Percentiles rank a stretch among this genome's conserved stretches.
These are phyloP conservation scores for Xylaria scruposa DNA, from an alignment of 495 filamentous ascomycete genomes.

Conservation along the genomic window DNA sequence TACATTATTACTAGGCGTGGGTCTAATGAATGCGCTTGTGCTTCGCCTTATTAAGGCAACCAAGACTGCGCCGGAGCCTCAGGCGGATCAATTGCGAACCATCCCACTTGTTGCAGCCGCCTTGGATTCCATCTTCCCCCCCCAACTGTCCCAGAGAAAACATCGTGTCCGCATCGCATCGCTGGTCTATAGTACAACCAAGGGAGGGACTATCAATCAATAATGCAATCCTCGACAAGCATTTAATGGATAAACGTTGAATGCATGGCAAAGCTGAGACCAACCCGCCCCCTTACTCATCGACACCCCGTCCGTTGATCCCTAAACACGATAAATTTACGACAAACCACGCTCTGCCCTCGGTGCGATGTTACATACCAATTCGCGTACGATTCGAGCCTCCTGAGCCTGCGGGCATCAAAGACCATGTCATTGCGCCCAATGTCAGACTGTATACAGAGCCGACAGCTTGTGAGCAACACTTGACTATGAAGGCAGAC, in stretches of 20 bases:
- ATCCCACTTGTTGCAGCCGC: too few relatives aligned
- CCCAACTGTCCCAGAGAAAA: not conserved
- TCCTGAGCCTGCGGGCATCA: not conserved
- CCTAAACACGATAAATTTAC: not conserved
- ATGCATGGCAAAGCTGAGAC: too few relatives aligned
- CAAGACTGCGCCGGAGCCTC: too few relatives aligned
- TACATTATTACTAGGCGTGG: too few relatives aligned
- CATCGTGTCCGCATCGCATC: not conserved
- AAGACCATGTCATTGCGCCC: not conserved
- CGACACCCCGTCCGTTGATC: not conserved
- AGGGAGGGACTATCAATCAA: too few relatives aligned
- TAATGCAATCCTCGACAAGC: too few relatives aligned
- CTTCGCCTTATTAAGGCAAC: constrained; percentile 12
- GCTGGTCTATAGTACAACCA: not conserved
- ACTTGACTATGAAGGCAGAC: not conserved
- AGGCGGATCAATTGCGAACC: too few relatives aligned
- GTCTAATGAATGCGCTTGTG: too few relatives aligned
- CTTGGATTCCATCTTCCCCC: not conserved
- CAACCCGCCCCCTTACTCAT: too few relatives aligned
- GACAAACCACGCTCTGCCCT: not conserved
- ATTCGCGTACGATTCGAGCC: not conserved
- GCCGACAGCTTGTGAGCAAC: not conserved
- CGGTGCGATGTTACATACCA: not conserved
- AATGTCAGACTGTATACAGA: not conserved
- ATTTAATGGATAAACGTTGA: too few relatives aligned